Base-by-base conservation (phyloP, 345 rosid species). In the Eucalyptus erythrocorys region DNA sequence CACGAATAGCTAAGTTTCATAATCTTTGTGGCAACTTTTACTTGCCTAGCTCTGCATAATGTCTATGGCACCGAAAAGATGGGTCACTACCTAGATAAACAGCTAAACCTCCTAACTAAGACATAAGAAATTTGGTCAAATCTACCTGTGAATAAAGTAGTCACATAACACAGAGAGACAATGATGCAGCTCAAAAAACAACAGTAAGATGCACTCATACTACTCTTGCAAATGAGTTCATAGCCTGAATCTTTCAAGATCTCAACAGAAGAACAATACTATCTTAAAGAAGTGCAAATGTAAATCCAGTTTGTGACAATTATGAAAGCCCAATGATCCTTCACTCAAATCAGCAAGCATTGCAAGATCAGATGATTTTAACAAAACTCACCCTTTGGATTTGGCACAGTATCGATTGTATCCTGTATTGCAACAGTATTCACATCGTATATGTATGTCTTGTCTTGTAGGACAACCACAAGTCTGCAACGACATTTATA, bases 401-500 rank as follows among this genome's bases (percentile, higher is more conserved):
- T 97, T 89, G 96, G 94, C 90, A 93, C 97, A 10, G 99, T 95
- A 90, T 96, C 96, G 14, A 97, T 90, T 30, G 97, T 93, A 89
- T 95, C 97, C 96, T 95, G 91, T 89, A 96, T 94, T 82, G 89
- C 93, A 66, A 96, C 96, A 84, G 92, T 92, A 91, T 97, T 93
- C 79, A 93, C 90, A 89, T 97, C 98, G 88, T 96, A 97, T 64
- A 97, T 92, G 89, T 93, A 95, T 64, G 97, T 94, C 88, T 95
- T 96, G 87, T 95, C 98, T 93, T 94, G 96, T 93, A 96, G 93
- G 90, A 97, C 95, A 91, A 97, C 97, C 86, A 96, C 89, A 88
- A 97, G 95, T 91, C 99, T 96, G 97, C 92, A 91, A 59, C 42
- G 15, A 76, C 30, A 76, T 76, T 21, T 40, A 21, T 76, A 40